Base-by-base conservation (phyloP, 2,329 filamentous ascomycete genomes). In the Pestalotiopsis sp. region DNA sequence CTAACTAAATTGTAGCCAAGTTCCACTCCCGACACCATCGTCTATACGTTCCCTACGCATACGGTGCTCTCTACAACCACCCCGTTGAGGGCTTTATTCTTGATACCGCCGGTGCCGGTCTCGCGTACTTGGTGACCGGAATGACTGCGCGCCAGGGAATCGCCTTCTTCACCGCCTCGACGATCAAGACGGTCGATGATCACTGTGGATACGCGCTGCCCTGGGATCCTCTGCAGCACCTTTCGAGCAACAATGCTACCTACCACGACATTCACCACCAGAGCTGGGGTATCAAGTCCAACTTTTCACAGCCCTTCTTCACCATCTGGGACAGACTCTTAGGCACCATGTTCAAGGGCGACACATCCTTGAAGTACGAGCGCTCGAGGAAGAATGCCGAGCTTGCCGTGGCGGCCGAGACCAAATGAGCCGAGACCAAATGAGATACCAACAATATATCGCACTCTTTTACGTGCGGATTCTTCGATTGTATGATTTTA, bases 231-330 rank as follows among this genome's bases (percentile, higher is more conserved):
- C 85, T 98, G 67, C 95, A 98, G 85, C 91, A 92, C 78, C 86
- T 98, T 70, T 97, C 95, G 59, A 92, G 92, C 79, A 98, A 99
- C 85, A 98, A 98, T 75, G 95, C 96, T 31, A 92, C 91, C 45
- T 99, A 98, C 81, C 96, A 99, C 78, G 96, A 99, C 78, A 95
- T 99, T 69, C 96, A 99, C 82, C 96, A 99, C 83, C 96, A 99
- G 82, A 97, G 93, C 81, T 98, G 95, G 95, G 96, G 96, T 68
- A 97, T 99, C 86, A 99, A 98, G 87, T 93, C 92, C 72, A 97
- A 97, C 82, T 97, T 94, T 80, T 92, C 91, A 4, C 94, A 97
- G 81, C 94, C 94, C 3, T 97, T 95, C 83, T 98, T 98, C 83
- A 98, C 93, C 62, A 94, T 98, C 82, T 98, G 96, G 94, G 96